phyloP scores from a whole-genome alignment of 371 early-diverging fungal species.

The Rhizopus stolonifer region DNA sequence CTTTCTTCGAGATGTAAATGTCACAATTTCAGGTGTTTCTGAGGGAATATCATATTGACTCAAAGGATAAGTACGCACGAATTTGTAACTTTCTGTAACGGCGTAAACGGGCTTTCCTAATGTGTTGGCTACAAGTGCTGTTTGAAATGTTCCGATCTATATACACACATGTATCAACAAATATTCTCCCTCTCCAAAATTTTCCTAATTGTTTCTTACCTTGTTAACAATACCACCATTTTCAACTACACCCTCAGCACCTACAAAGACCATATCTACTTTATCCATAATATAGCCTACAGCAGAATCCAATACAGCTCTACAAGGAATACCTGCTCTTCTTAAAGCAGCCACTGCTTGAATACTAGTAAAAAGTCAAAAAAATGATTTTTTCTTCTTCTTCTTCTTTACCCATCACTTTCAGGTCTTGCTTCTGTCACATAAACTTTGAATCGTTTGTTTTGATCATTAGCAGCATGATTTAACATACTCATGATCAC shows the following conservation, averaged over 20 bases:
- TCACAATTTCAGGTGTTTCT: conserved; percentile 63
- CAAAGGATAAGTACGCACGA: conserved; percentile 88
- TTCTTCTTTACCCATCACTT: conserved; percentile 64
- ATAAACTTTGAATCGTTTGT: conserved; percentile 86
- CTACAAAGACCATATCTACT: conserved; percentile 93
- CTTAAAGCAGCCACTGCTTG: conserved; percentile 76
- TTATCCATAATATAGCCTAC: conserved; percentile 93
- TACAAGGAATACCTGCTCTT: conserved; percentile 79
- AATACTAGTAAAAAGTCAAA: conserved; percentile 40
- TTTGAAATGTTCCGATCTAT: conserved; percentile 87
- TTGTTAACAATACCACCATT: conserved; percentile 97
- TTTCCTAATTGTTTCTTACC: conserved; percentile 37
- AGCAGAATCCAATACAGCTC: conserved; percentile 89
- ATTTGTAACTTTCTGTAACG: conserved; percentile 96
- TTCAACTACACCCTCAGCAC: conserved; percentile 97
- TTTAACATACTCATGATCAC: conserved; percentile 86
- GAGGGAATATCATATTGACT: conserved; percentile 84
- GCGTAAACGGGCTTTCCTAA: conserved; percentile 93
- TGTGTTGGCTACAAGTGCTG: conserved; percentile 92
- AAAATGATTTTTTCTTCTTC: not conserved
- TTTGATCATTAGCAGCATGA: conserved; percentile 69
- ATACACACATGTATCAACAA: not conserved
- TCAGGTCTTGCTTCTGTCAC: conserved; percentile 85
- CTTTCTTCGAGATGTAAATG: conserved; percentile 52
- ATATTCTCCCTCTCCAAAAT: not conserved